These are phyloP conservation scores for Puccinia sorghi DNA, from an alignment of 1,284 basidiomycete species.

Conservation along the genomic window DNA sequence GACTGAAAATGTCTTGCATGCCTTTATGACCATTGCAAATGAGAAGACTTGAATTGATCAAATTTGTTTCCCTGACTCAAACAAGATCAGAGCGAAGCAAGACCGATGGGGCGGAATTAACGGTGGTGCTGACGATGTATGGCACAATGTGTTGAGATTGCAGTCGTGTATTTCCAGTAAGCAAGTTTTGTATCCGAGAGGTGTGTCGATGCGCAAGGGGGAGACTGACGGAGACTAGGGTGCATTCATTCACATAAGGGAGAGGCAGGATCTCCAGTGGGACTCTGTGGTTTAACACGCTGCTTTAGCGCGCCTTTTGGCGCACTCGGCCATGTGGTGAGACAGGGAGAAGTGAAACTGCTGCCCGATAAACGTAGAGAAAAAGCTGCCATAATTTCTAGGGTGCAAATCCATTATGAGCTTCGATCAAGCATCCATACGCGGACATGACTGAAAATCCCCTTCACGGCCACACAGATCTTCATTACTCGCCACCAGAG, in stretches of 20 bases:
- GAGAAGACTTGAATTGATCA: not conserved
- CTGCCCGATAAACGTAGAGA: not conserved
- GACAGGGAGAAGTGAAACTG: not conserved
- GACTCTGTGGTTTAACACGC: not conserved
- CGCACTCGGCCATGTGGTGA: not conserved
- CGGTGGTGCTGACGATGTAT: not conserved
- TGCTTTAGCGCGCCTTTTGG: not conserved
- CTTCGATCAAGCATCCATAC: slow-evolving; percentile 16
- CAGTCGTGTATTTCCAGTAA: not conserved
- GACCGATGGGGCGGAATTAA: not conserved
- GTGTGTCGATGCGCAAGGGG: not conserved
- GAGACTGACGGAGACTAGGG: not conserved
- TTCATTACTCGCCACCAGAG: not conserved
- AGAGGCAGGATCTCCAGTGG: not conserved
- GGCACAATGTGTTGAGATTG: not conserved
- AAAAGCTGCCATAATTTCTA: not conserved
- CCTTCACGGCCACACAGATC: not conserved
- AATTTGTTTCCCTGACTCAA: not conserved
- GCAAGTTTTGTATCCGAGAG: not conserved
- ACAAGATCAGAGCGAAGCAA: not conserved
- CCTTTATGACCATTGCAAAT: too few species aligned
- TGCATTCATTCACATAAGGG: too few species aligned
- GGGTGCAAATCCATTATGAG: not conserved
- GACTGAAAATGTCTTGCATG: too few species aligned
- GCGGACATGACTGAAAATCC: slow-evolving; percentile 19